phyloP scores from a whole-genome alignment of 352 stramenopile species.

The Aphanomyces cochlioides region DNA sequence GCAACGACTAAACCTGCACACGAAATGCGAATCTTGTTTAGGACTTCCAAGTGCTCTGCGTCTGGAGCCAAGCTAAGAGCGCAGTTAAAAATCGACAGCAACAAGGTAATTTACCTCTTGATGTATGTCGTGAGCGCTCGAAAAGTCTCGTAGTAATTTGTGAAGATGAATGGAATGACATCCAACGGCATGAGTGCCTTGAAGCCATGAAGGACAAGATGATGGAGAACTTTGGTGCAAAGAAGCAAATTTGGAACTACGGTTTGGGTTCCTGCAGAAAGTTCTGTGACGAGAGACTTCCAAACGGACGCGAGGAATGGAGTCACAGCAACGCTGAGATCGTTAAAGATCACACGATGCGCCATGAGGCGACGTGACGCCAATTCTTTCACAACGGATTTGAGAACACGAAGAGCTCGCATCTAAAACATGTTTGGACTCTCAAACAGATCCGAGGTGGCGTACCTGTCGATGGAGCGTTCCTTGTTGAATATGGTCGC shows the following conservation, averaged over 20 bases:
- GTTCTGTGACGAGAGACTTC: slow-evolving; percentile 6
- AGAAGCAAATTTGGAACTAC: slow-evolving; percentile 2
- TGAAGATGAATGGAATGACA: slow-evolving; percentile 27
- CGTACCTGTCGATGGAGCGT: slow-evolving; percentile 11
- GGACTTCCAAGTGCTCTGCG: slow-evolving; percentile 16
- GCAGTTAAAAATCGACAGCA: neutral
- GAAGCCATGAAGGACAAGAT: slow-evolving; percentile 28
- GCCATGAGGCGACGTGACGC: slow-evolving; percentile 67
- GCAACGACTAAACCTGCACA: slow-evolving; percentile 61
- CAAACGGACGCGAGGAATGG: slow-evolving; percentile 22
- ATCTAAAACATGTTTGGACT: slow-evolving; percentile 34
- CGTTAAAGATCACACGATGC: slow-evolving; percentile 76
- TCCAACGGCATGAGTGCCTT: slow-evolving; percentile 27
- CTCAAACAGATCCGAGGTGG: neutral
- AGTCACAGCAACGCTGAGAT: slow-evolving; percentile 39
- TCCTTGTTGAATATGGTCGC: slow-evolving; percentile 44
- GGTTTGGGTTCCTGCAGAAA: neutral
- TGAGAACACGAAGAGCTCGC: slow-evolving; percentile 55
- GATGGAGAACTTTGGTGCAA: slow-evolving; percentile 29
- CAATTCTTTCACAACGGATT: slow-evolving; percentile 77
- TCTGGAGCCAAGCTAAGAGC: slow-evolving; percentile 13
- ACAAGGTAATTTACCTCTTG: neutral
- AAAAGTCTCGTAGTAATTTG: slow-evolving; percentile 27
- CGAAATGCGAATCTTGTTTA: slow-evolving; percentile 67
- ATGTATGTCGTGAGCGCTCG: slow-evolving; percentile 18